These are phyloP conservation scores for Diaporthe ilicicola DNA, from an alignment of 2,329 filamentous ascomycete species.

Conservation along the genomic window DNA sequence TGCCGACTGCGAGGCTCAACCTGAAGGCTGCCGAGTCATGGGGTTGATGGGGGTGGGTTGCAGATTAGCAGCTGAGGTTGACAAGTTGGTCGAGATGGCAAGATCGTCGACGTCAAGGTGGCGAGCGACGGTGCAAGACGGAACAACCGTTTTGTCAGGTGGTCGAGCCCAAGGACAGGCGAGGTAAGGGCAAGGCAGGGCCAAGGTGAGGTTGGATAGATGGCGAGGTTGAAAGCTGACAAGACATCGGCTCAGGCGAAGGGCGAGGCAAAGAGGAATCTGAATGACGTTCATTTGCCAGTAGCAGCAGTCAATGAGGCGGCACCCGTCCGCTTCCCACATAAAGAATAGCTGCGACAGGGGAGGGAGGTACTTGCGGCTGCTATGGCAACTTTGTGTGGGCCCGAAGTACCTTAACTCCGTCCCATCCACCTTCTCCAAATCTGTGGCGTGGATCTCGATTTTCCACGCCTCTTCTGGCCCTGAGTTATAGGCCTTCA, in stretches of 20 bases:
- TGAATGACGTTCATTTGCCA: conserved; percentile 23
- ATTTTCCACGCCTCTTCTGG: conserved; percentile 1
- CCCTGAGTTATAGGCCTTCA: background rate
- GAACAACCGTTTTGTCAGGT: background rate
- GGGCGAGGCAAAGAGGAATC: conserved; percentile 18
- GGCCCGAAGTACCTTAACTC: background rate
- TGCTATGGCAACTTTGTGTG: background rate
- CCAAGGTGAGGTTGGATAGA: conserved; percentile 5
- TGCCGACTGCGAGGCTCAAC: conserved; percentile 42
- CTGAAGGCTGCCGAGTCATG: conserved; percentile 41
- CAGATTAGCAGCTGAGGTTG: background rate
- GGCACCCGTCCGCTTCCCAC: conserved; percentile 16
- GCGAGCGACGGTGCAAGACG: background rate
- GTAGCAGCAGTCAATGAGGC: conserved; percentile 24
- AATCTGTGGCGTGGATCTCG: conserved; percentile 6
- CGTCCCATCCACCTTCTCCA: background rate
- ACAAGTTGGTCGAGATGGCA: background rate
- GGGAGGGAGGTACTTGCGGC: background rate
- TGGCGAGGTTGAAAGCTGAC: conserved; percentile 15
- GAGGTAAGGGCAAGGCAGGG: background rate
- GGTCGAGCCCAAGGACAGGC: background rate
- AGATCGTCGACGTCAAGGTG: background rate
- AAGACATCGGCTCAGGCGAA: background rate
- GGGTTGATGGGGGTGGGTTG: conserved; percentile 29
- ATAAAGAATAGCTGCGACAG: conserved; percentile 18